Evolutionary conservation across 371 early-diverging fungal genomes (phyloP), one percentile per base, ranked within the genome.

Genomic region (Mortierella sp.): DNA sequence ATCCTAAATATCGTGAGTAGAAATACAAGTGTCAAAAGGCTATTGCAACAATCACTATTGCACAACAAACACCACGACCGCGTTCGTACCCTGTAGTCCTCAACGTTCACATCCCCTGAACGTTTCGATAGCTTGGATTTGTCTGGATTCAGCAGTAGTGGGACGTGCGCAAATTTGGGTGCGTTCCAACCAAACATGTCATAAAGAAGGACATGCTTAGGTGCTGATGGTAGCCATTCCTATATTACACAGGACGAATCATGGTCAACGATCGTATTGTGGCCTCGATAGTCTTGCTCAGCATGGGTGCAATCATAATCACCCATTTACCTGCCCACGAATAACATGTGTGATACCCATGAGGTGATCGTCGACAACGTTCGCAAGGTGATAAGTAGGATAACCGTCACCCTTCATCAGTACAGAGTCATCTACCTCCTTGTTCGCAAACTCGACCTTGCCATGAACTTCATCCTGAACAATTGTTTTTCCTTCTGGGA

Each of bases 371-470:
- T 98, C 98, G 0, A 96, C 94, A 1, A 96, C 97, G 67, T 95
- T 96, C 7, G 98, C 98, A 28, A 98, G 82, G 70, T 98, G 98
- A 72, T 98, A 98, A 0, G 98, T 98, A 0, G 98, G 96, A 49
- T 84, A 87, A 3, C 96, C 96, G 74, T 96, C 96, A 64, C 95
- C 92, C 72, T 98, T 98, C 54, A 98, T 72, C 34, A 98, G 67
- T 50, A 98, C 90, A 5, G 91, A 85, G 73, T 98, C 98, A 58
- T 96, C 96, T n/a, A 94, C 82, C 3, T 85, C 84, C 34, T 85
- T 84, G 64, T 93, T 88, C 13, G 83, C 80, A 42, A 96, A 91
- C 34, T 81, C 78, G 52, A 95, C 83, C 10, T 74, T 72, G 14
- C 95, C 96, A 63, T 95, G 90, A 0, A 96, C 91, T 21, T 86